These are phyloP conservation scores for Agrostemma githago DNA, from an alignment of 148 eudicot species.

Conservation along the genomic window DNA sequence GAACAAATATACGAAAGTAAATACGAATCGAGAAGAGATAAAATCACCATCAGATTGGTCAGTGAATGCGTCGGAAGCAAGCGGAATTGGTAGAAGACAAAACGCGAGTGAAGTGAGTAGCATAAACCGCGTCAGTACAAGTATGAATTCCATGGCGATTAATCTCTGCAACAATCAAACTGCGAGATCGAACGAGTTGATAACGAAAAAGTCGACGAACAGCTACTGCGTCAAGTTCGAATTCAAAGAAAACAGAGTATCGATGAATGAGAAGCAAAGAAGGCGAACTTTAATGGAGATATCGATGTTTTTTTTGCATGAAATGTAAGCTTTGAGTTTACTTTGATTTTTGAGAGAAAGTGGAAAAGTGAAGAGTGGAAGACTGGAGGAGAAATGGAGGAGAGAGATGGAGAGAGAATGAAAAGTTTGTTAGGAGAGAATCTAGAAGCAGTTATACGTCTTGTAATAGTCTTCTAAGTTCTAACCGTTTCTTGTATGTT, in stretches of 20 bases:
- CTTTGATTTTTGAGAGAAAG: background rate
- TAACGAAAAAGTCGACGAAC: background rate
- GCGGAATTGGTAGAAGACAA: background rate
- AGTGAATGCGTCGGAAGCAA: constrained; percentile 14
- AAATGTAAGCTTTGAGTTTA: background rate
- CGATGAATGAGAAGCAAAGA: background rate
- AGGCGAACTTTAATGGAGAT: constrained; percentile 9
- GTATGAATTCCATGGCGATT: background rate
- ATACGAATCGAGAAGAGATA: constrained; percentile 11
- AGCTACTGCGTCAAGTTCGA: background rate
- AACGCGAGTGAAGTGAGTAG: constrained; percentile 1
- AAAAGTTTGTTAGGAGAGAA: constrained; percentile 13
- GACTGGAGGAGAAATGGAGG: background rate
- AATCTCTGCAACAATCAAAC: constrained; percentile 4
- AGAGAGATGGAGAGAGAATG: constrained; percentile 8
- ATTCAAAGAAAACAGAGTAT: background rate
- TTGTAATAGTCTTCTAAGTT: background rate
- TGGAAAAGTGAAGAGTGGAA: background rate
- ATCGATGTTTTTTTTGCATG: background rate
- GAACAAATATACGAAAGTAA: background rate
- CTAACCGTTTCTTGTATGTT: constrained; percentile 7
- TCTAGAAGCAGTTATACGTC: background rate
- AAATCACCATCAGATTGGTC: constrained; percentile 24
- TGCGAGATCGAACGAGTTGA: background rate
- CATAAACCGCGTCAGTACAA: constrained; percentile 9